Conservation (phyloP, 306 rosid genomes). For the Casuarina equisetifolia region DNA sequence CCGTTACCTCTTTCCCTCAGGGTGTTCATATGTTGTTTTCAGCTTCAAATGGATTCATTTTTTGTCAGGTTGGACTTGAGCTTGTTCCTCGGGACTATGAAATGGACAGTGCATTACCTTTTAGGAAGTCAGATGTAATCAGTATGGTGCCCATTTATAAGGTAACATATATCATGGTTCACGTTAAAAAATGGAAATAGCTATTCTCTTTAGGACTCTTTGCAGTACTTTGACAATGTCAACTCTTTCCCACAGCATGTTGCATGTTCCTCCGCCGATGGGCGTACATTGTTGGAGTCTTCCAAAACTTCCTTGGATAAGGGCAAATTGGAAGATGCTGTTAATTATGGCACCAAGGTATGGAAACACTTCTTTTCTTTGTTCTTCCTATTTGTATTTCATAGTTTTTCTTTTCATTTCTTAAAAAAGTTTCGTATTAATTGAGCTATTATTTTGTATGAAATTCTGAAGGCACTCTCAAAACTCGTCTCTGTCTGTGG, state of each 20-base stretch:
- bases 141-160: constrained; percentile 96
- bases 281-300: constrained; percentile 91
- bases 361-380: constrained; percentile 16
- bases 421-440: constrained; percentile 13
- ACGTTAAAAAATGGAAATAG: constrained; percentile 7
- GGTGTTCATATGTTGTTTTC: constrained; percentile 12
- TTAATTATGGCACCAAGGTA: constrained; percentile 95
- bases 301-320: constrained; percentile 95
- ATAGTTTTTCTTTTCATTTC: neutral
- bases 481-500: constrained; percentile 92
- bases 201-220: constrained; percentile 12
- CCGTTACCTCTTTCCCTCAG: constrained; percentile 4
- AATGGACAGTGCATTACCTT: constrained; percentile 73
- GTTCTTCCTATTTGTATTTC: neutral
- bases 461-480: constrained; percentile 74
- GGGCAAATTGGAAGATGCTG: constrained; percentile 99
- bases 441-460: constrained; percentile 31
- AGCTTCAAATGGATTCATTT: constrained; percentile 18
- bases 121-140: constrained; percentile 68
- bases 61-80: constrained; percentile 94
- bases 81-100: constrained; percentile 89
- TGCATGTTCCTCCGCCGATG: constrained; percentile 98
- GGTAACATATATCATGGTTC: constrained; percentile 40
- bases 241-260: constrained; percentile 62
- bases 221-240: constrained; percentile 24